Conservation (phyloP, 306 rosid genomes). For the Urtica urens region DNA sequence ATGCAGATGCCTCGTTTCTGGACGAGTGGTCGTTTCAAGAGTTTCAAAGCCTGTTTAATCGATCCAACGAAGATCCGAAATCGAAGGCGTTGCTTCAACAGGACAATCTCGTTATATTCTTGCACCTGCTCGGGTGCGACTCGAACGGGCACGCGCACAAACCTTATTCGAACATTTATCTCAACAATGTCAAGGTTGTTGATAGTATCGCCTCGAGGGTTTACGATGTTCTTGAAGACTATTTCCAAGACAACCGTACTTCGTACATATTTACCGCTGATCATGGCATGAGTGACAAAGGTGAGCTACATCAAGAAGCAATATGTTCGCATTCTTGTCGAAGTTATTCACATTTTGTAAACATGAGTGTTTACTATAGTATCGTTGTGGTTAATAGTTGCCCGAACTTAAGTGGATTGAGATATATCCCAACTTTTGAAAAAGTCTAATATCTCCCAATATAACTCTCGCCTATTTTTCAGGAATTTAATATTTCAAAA, state of each 20-base stretch:
- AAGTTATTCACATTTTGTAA: too few species aligned
- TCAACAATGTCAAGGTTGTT: constrained; percentile 80
- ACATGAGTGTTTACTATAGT: too few species aligned
- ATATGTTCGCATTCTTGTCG: too few species aligned
- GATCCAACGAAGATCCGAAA: constrained; percentile 54
- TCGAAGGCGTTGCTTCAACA: constrained; percentile 50
- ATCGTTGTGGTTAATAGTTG: too few species aligned
- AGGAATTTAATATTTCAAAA: too few species aligned
- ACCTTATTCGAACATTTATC: constrained; percentile 76
- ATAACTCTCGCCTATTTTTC: too few species aligned
- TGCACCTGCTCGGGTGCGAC: constrained; percentile 88
- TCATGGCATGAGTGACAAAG: constrained; percentile 94
- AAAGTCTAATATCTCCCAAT: too few species aligned
- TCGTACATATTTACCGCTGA: constrained; percentile 79
- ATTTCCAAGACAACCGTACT: constrained; percentile 64
- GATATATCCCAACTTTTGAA: too few species aligned
- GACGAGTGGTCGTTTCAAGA: constrained; percentile 90
- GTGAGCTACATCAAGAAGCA: constrained; percentile 35
- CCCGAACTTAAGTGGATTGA: too few species aligned
- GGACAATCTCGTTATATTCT: constrained; percentile 63
- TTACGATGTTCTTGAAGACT: constrained; percentile 57
- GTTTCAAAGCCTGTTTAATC: constrained; percentile 62
- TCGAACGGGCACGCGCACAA: constrained; percentile 91
- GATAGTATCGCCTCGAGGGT: constrained; percentile 78
- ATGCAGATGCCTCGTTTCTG: constrained; percentile 84